Base-by-base conservation (phyloP, 106 monocot genomes). In the Hemerocallis citrina region DNA sequence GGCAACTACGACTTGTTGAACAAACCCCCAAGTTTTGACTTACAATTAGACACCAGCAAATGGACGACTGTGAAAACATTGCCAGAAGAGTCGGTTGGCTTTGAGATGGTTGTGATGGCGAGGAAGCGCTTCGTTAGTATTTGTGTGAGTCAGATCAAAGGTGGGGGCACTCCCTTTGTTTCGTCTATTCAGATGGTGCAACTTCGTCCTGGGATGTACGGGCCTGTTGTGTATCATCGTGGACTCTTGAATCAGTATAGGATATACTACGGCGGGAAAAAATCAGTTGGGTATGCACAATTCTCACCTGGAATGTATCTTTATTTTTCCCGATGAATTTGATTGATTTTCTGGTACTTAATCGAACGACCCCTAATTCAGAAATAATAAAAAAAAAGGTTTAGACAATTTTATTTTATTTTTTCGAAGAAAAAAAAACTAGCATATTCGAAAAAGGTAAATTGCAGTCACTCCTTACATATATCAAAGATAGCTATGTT, bases 1-100 rank as follows among this genome's bases (percentile, higher is more conserved):
- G 63, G 63, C 7, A 71, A 63, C 63, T 71, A 63, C 32, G 54
- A 71, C 34, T 39, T 32, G 6, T 9, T 55, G 17, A 9, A 5
- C 4, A 55, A 33, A 4, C 62, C 63, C 3, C 71, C 71, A 14
- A 9, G 29, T 17, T 63, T 71, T 23, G 34, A 55, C 7, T 5
- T 63, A 15, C 9, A 29, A 9, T 39, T 63, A 12, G 31, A 63
- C 20, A 55, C 43, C 10, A 57, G 36, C 38, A 21, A 13, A 6
- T 64, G 72, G 72, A n/a, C 34, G 25, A 41, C 62, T 0, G 63
- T 72, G 17, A 4, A 7, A 9, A 28, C 52, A 0, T 23, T 37
- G 6, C 31, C 41, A 19, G 30, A 62, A 3, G 30, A 71, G 20
- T 27, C 62, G 2, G 9, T 45, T 11, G 23, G 9, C 27, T 22